Base-by-base conservation (phyloP, 768 basidiomycete genomes). In the Tylopilus subfusipes region DNA sequence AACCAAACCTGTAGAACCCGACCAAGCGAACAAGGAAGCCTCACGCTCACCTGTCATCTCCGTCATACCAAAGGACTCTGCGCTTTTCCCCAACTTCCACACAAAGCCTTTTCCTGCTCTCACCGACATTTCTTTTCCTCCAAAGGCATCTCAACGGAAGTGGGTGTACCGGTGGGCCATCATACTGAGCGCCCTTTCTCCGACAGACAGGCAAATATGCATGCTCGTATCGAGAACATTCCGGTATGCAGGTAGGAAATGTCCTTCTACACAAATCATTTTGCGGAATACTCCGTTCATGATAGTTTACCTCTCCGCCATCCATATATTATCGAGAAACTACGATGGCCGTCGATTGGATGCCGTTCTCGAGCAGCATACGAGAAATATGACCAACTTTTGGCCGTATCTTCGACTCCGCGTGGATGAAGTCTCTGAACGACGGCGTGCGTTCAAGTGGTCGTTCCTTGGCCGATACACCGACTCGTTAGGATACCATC, bases 331-430 rank as follows among this genome's bases (percentile, higher is more conserved):
- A 10, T 57, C 48, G 16, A 72, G 68, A 22, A 53, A 73, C 16
- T 88, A 80, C 61, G 42, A 73, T 22, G 88, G 88, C 9, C 59
- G 56, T 24, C 79, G 86, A 42, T 69, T 83, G 40, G 68, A 71
- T 18, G 33, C 57, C 1, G 48, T 82, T 8, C 55, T 81, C 45
- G 54, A 68, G 42, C 64, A 66, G 12, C 70, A 80, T 59, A 67
- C 78, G 16, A 68, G 54, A 21, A 75, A 73, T 18, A 82, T 77
- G 69, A 81, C 77, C 1, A 82, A 90, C 58, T 73, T 85, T 63
- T 91, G 89, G 89, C 86, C 88, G 8, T 90, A 90, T 65, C 74
- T 89, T 31, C 68, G 68, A 25, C 62, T 72, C 21, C 80, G 88
- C n/a, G 61, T 73, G 53, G 56, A 61, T 13, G 85, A 88, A 64